A percentile compares a stretch with the other conserved stretches of the same genome.
phyloP scores from a whole-genome alignment of 2,329 filamentous ascomycete genomes.

The Cladophialophora psammophila region DNA sequence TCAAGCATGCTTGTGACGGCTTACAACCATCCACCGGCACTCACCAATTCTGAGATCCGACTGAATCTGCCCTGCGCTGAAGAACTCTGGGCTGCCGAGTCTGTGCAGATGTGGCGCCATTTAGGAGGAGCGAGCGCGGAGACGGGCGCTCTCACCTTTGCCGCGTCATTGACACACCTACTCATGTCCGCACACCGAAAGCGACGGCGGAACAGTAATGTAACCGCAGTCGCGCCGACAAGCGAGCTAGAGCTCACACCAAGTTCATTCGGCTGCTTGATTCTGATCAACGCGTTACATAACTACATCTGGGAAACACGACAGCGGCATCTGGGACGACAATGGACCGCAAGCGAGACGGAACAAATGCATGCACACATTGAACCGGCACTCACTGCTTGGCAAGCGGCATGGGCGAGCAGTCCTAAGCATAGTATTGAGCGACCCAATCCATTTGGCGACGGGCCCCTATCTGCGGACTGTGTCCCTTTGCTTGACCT shows the following conservation, averaged over 20 bases:
- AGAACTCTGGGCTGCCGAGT: conserved; percentile 85
- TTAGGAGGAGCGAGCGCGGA: conserved; percentile 76
- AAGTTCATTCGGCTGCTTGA: conserved; percentile 89
- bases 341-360: conserved; percentile 91
- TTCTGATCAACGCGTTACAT: conserved; percentile 92
- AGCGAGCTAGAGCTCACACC: conserved; percentile 73
- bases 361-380: conserved; percentile 97
- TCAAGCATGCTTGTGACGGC: conserved; percentile 90
- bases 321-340: conserved; percentile 83
- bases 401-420: conserved; percentile 90
- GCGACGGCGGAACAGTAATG: conserved; percentile 43
- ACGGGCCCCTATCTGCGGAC: conserved; percentile 84
- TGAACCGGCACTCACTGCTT: conserved; percentile 89
- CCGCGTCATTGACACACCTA: conserved; percentile 79
- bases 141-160: conserved; percentile 78
- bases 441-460: conserved; percentile 81
- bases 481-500: conserved; percentile 90
- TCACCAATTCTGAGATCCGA: conserved; percentile 92
- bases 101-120: conserved; percentile 78
- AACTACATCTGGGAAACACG: conserved; percentile 99
- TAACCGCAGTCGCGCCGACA: conserved; percentile 41
- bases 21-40: conserved; percentile 88
- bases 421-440: conserved; percentile 86
- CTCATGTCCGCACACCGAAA: conserved; percentile 77
- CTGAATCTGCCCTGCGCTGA: conserved; percentile 93